phyloP scores from a whole-genome alignment of 345 rosid species.

The Dipteronia sinensis region DNA sequence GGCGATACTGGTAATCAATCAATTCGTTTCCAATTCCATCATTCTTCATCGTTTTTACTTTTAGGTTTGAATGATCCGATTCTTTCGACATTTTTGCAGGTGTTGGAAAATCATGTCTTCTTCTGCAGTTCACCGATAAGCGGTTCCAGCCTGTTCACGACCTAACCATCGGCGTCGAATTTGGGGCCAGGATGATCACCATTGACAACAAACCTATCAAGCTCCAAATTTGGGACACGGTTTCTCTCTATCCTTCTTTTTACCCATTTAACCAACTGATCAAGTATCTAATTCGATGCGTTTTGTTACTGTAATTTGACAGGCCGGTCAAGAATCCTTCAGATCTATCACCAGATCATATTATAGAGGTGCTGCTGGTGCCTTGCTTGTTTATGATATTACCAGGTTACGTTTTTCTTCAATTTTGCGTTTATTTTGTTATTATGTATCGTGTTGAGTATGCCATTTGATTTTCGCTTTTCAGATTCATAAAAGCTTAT shows the following conservation, averaged over 20 bases:
- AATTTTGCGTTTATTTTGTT: background rate
- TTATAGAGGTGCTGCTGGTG: conserved; percentile 98
- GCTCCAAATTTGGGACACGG: conserved; percentile 99
- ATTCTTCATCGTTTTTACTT: background rate
- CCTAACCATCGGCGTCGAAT: conserved; percentile 93
- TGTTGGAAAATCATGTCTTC: conserved; percentile 96
- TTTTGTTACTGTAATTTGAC: conserved; percentile 15
- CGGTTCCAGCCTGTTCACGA: conserved; percentile 98
- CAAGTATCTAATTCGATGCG: background rate
- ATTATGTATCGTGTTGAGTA: background rate
- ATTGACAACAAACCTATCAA: conserved; percentile 91
- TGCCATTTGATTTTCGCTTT: background rate
- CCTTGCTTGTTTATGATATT: conserved; percentile 96
- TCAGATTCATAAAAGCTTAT: background rate
- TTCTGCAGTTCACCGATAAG: conserved; percentile 96
- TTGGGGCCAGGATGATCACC: conserved; percentile 96
- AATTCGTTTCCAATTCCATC: background rate
- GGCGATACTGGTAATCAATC: conserved; percentile 74
- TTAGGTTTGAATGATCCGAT: background rate
- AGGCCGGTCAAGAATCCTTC: conserved; percentile 99
- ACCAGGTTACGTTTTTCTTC: conserved; percentile 54
- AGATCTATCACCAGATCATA: conserved; percentile 97
- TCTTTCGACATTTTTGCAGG: conserved; percentile 36
- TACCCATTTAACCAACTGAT: background rate
- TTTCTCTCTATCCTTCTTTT: conserved; percentile 24